Percentiles rank a stretch among this genome's conserved stretches.
Evolutionary conservation across 1,284 basidiomycete genomes (phyloP).

Genomic region (Neonothopanus nambi): DNA sequence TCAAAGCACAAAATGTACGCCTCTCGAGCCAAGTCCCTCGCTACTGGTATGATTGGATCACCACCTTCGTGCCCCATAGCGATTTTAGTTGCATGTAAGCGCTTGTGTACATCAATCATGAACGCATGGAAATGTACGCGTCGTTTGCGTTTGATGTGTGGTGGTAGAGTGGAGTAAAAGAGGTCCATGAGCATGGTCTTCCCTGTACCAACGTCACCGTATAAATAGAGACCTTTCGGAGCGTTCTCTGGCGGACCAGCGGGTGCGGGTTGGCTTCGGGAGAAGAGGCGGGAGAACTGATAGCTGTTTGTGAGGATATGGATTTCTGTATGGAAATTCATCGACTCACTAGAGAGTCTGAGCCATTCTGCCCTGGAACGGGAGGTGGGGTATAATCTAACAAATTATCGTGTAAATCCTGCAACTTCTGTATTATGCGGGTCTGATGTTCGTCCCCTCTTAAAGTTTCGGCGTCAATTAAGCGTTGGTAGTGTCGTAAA

Average conservation of each 20-base stretch:
- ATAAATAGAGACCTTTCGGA: constrained; percentile 94
- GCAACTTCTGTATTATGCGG: constrained; percentile 80
- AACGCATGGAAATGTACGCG: constrained; percentile 97
- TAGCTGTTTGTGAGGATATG: constrained; percentile 15
- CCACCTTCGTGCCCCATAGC: constrained; percentile 68
- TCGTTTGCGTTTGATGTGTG: constrained; percentile 73
- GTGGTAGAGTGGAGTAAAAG: constrained; percentile 89
- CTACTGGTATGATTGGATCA: constrained; percentile 89
- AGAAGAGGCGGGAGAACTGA: constrained; percentile 70
- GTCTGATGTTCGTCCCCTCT: constrained; percentile 84
- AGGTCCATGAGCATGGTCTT: constrained; percentile 99
- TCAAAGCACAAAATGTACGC: constrained; percentile 93
- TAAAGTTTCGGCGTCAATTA: constrained; percentile 73
- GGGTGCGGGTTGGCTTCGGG: constrained; percentile 41
- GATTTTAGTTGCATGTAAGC: constrained; percentile 79
- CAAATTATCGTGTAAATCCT: constrained; percentile 79
- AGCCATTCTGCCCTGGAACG: constrained; percentile 44
- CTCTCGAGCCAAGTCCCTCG: constrained; percentile 84
- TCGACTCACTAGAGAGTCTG: constrained; percentile 45
- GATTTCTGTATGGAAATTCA: constrained; percentile 11
- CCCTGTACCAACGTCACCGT: constrained; percentile 96
- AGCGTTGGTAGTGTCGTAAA: constrained; percentile 69
- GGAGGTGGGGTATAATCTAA: constrained; percentile 70
- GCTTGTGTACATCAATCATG: constrained; percentile 98
- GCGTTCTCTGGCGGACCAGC: constrained; percentile 48